These are phyloP conservation scores for Mycena olivaceomarginata DNA, from an alignment of 768 basidiomycete species.

Conservation along the genomic window DNA sequence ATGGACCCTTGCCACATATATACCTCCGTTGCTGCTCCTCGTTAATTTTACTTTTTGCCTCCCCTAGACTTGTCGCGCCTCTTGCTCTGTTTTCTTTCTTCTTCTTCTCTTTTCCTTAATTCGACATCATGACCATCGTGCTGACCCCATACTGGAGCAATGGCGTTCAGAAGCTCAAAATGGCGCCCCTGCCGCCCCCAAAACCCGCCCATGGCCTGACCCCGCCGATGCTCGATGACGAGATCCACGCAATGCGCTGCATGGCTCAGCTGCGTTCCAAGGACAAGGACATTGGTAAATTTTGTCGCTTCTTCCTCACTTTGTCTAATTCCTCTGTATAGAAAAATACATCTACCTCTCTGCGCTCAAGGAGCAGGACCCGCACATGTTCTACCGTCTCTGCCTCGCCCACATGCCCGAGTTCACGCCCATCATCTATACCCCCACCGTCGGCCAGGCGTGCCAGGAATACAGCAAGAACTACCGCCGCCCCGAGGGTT, in stretches of 20 bases:
- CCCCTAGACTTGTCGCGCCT: not conserved
- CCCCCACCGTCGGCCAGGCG: constrained; percentile 94
- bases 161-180: constrained; percentile 82
- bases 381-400: constrained; percentile 85
- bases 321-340: no score
- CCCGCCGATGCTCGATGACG: constrained; percentile 74
- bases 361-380: constrained; percentile 83
- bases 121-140: constrained; percentile 70
- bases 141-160: constrained; percentile 85
- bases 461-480: constrained; percentile 90
- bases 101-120: constrained; percentile 12
- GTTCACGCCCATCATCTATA: constrained; percentile 90
- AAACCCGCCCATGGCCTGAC: constrained; percentile 72
- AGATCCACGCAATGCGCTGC: constrained; percentile 75
- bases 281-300: constrained; percentile 69
- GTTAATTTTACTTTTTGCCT: not conserved
- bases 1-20: not conserved
- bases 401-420: constrained; percentile 84
- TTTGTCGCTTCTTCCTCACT: no score
- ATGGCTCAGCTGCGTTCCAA: constrained; percentile 86
- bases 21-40: constrained; percentile 3
- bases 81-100: constrained; percentile 19
- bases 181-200: constrained; percentile 68
- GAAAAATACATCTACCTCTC: constrained; percentile 93
- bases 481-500: constrained; percentile 78